These are phyloP conservation scores for Colletotrichum godetiae DNA, from an alignment of 2,329 filamentous ascomycete genomes.

Conservation along the genomic window DNA sequence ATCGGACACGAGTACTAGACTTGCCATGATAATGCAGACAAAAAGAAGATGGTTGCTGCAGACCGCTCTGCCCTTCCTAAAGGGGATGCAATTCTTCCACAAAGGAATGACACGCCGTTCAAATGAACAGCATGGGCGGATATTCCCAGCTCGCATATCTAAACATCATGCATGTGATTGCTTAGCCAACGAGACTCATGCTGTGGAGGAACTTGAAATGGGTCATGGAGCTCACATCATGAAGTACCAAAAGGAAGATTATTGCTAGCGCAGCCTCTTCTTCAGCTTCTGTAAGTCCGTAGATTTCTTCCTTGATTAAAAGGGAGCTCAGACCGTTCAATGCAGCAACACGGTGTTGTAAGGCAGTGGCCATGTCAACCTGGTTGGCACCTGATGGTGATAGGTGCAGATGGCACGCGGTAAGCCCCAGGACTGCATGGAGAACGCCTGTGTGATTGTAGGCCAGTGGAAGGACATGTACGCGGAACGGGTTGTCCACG, in stretches of 20 bases:
- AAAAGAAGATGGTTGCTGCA: slow-evolving; percentile 39
- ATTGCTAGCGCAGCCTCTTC: slow-evolving; percentile 41
- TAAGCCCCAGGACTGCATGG: slow-evolving; percentile 42
- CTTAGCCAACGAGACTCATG: not conserved
- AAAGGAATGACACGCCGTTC: slow-evolving; percentile 43
- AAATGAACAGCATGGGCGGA: slow-evolving; percentile 43
- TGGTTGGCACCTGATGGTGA: slow-evolving; percentile 30
- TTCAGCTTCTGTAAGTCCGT: slow-evolving; percentile 29
- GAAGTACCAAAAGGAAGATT: slow-evolving; percentile 40
- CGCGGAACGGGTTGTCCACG: slow-evolving; percentile 39
- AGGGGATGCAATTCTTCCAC: slow-evolving; percentile 37
- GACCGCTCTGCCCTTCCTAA: slow-evolving; percentile 32
- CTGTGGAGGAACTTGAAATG: not conserved
- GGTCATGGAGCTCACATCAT: slow-evolving; percentile 38
- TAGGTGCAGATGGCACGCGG: slow-evolving; percentile 40
- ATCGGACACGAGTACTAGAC: not conserved
- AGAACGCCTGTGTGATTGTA: slow-evolving; percentile 41
- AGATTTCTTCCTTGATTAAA: slow-evolving; percentile 35
- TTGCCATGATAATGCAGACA: slow-evolving; percentile 42
- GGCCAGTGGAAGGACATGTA: slow-evolving; percentile 40
- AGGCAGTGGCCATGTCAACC: slow-evolving; percentile 31
- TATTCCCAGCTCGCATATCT: slow-evolving; percentile 43
- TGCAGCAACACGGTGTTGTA: slow-evolving; percentile 40
- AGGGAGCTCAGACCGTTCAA: slow-evolving; percentile 38
- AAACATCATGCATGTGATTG: not conserved